phyloP scores from a whole-genome alignment of 2,329 filamentous ascomycete species.

The Colletotrichum zoysiae region DNA sequence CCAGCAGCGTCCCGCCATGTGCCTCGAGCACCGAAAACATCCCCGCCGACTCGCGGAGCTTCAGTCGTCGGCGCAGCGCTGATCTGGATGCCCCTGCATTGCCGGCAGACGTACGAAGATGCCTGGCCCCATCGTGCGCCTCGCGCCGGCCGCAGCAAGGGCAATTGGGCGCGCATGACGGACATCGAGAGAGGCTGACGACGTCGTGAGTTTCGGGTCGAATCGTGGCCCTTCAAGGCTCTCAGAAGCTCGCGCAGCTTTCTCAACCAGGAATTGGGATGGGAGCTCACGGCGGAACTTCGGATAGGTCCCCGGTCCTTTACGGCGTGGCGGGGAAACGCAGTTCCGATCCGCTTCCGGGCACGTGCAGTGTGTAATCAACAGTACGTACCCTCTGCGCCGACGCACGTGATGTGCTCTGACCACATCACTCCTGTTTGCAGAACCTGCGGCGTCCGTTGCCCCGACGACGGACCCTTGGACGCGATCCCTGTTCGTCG shows the following conservation, averaged over 20 bases:
- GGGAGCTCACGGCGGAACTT: conserved; percentile 25
- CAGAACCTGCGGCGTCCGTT: conserved; percentile 5
- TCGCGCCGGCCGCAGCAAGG: conserved; percentile 53
- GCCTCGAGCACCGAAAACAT: conserved; percentile 67
- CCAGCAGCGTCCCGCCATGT: conserved; percentile 63
- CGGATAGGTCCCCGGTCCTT: neutral
- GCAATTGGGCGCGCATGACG: conserved; percentile 60
- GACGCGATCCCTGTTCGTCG: conserved; percentile 35
- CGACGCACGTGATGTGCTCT: neutral
- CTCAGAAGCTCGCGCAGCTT: conserved; percentile 22
- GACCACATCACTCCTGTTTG: neutral
- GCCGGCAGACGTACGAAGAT: conserved; percentile 61
- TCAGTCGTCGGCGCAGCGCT: conserved; percentile 71
- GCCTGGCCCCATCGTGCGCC: conserved; percentile 46
- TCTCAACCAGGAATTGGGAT: conserved; percentile 25
- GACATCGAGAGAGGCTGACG: conserved; percentile 31
- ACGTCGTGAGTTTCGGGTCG: conserved; percentile 29
- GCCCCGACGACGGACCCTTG: conserved; percentile 26
- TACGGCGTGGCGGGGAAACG: accelerated
- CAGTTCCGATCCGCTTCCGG: neutral
- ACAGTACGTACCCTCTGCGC: neutral
- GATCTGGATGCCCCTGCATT: conserved; percentile 73
- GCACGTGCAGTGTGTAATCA: neutral
- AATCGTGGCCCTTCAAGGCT: conserved; percentile 29
- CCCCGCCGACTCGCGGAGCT: conserved; percentile 61